Evolutionary conservation across 495 filamentous ascomycete genomes (phyloP).

Genomic region (Penicillium arizonense): DNA sequence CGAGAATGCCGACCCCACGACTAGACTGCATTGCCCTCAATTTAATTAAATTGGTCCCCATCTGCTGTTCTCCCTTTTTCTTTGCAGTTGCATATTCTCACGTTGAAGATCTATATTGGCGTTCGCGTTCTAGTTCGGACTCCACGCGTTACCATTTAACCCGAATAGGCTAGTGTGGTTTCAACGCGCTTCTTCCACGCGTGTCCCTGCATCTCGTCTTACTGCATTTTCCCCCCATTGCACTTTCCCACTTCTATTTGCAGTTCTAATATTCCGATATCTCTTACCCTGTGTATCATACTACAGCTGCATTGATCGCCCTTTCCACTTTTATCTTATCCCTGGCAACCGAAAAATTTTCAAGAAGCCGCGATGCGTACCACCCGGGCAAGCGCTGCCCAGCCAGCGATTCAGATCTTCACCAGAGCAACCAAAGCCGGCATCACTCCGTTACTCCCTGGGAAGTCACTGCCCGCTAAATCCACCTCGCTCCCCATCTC

Average conservation of each 20-base stretch:
- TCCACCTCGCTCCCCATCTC: slow-evolving; percentile 28
- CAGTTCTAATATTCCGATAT: slow-evolving; percentile 13
- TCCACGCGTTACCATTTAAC: slow-evolving; percentile 10
- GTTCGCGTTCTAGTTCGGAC: neutral
- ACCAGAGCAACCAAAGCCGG: slow-evolving; percentile 45
- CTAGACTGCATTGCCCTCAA: neutral
- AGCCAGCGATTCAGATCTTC: slow-evolving; percentile 40
- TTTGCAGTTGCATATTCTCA: neutral
- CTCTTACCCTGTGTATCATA: slow-evolving; percentile 24
- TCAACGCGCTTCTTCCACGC: slow-evolving; percentile 21
- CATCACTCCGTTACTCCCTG: slow-evolving; percentile 17
- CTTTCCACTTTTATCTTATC: slow-evolving; percentile 9
- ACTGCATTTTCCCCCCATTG: slow-evolving; percentile 4
- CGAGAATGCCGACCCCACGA: slow-evolving; percentile 15
- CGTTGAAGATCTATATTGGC: neutral
- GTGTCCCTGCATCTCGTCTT: slow-evolving; percentile 8
- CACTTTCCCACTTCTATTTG: slow-evolving; percentile 13
- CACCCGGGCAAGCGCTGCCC: slow-evolving; percentile 30
- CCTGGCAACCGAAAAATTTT: slow-evolving; percentile 17
- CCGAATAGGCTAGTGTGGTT: slow-evolving; percentile 11
- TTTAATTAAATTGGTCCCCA: neutral
- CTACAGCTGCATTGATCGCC: slow-evolving; percentile 23
- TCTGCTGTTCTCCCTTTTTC: no score
- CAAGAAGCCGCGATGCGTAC: slow-evolving; percentile 35
- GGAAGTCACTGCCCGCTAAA: slow-evolving; percentile 13